Evolutionary conservation across 1,284 basidiomycete genomes (phyloP).

Genomic region (Testicularia cyperi): DNA sequence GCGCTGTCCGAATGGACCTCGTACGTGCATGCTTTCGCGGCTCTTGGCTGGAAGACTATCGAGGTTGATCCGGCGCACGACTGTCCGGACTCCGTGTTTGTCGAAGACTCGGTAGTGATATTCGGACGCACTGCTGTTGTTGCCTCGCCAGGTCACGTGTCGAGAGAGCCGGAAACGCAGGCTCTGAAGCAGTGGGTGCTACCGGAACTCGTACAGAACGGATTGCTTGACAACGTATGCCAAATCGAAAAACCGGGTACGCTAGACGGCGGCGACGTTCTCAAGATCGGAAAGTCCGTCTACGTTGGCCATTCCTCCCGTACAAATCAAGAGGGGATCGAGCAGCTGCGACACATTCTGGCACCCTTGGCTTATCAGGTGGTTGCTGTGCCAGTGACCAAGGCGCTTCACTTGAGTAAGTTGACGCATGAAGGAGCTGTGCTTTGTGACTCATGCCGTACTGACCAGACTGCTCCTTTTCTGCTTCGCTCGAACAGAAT

Average conservation of each 20-base stretch:
- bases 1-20: conserved; percentile 12
- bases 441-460: neutral
- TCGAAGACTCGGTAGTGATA: conserved; percentile 19
- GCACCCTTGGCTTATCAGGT: conserved; percentile 5
- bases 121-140: conserved; percentile 6
- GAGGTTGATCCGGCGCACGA: conserved; percentile 1
- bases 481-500: too few species aligned
- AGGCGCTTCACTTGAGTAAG: conserved; percentile 32
- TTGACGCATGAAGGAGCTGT: too few species aligned
- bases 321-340: conserved; percentile 16
- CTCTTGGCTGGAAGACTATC: conserved; percentile 10
- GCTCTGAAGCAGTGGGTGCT: neutral
- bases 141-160: conserved; percentile 3
- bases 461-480: too few species aligned
- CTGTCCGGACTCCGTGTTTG: conserved; percentile 20
- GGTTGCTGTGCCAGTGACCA: conserved; percentile 10
- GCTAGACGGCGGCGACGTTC: conserved; percentile 32
- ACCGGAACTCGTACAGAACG: neutral
- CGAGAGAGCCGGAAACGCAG: conserved; percentile 6
- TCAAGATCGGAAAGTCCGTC: conserved; percentile 12
- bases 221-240: neutral
- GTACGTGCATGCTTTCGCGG: conserved; percentile 7
- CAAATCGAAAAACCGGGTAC: conserved; percentile 11
- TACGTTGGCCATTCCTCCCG: conserved; percentile 11
- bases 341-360: conserved; percentile 6